Percentiles rank a stretch among this genome's conserved stretches.
These are phyloP conservation scores for Fusarium marasasianum DNA, from an alignment of 2,329 filamentous ascomycete species.

Conservation along the genomic window DNA sequence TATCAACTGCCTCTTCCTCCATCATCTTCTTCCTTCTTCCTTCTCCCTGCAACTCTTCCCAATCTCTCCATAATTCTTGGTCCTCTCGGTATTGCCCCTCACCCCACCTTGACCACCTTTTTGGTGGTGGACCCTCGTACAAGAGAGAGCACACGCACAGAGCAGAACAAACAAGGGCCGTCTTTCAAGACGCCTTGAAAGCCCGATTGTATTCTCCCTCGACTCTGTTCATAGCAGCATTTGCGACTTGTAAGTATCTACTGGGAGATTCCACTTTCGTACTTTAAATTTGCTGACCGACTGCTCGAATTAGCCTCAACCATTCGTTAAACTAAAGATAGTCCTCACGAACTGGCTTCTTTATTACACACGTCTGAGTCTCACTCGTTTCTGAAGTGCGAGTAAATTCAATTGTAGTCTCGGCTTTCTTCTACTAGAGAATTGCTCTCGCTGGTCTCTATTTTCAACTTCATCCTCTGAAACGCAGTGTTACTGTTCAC, in stretches of 20 bases:
- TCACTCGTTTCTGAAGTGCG: constrained; percentile 1
- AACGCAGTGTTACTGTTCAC: neutral
- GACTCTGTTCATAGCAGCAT: neutral
- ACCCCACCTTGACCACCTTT: constrained; percentile 27
- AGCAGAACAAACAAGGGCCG: constrained; percentile 32
- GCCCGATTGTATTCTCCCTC: neutral
- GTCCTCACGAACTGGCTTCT: constrained; percentile 6
- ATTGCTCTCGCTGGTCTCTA: neutral
- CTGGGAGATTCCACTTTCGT: neutral
- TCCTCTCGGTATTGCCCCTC: constrained; percentile 23
- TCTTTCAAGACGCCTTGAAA: constrained; percentile 15
- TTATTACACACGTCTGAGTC: neutral
- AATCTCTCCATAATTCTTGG: constrained; percentile 29
- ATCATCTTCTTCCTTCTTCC: constrained; percentile 19
- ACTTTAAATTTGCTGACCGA: neutral
- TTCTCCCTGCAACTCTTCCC: constrained; percentile 20
- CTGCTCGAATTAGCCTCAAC: neutral
- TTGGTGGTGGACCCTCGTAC: constrained; percentile 33
- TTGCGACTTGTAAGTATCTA: neutral
- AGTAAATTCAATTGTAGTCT: neutral
- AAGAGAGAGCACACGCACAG: constrained; percentile 19
- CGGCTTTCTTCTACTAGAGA: constrained; percentile 3
- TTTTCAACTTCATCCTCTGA: neutral
- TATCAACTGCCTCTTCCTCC: constrained; percentile 17
- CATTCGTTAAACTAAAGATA: neutral